A percentile compares a stretch with the other conserved stretches of the same genome.
Conservation (phyloP, 2,329 filamentous ascomycete genomes). For the Microdochium paspali region DNA sequence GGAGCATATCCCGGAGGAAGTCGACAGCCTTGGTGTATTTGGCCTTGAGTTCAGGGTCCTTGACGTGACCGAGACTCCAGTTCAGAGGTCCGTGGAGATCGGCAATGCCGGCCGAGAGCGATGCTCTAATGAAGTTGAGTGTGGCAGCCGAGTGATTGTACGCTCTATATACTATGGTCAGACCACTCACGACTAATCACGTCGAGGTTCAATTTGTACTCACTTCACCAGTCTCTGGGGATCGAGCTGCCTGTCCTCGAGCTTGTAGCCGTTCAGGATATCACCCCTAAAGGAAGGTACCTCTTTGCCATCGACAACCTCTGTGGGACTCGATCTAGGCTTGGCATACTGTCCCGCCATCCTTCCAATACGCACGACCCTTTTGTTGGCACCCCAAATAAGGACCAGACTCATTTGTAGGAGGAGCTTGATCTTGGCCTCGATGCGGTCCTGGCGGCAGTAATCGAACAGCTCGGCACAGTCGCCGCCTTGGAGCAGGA, state of each 20-base stretch:
- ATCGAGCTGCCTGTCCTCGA: slow-evolving; percentile 70
- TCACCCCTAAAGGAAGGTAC: slow-evolving; percentile 91
- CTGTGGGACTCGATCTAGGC: slow-evolving; percentile 79
- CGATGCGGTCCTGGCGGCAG: slow-evolving; percentile 80
- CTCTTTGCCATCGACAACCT: slow-evolving; percentile 68
- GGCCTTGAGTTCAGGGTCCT: slow-evolving; percentile 69
- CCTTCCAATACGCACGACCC: slow-evolving; percentile 85
- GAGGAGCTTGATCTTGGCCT: slow-evolving; percentile 93
- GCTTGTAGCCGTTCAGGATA: slow-evolving; percentile 82
- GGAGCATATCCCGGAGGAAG: slow-evolving; percentile 81
- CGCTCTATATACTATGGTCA: slow-evolving; percentile 43
- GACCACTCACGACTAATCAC: no score
- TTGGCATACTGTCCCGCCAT: slow-evolving; percentile 99
- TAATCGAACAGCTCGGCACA: slow-evolving; percentile 98
- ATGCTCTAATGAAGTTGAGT: slow-evolving; percentile 81
- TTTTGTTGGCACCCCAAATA: slow-evolving; percentile 75
- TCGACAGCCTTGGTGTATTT: slow-evolving; percentile 80
- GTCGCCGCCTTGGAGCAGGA: slow-evolving; percentile 91
- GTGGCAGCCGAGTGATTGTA: slow-evolving; percentile 96
- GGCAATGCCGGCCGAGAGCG: slow-evolving; percentile 79
- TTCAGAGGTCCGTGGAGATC: slow-evolving; percentile 90
- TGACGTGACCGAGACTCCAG: slow-evolving; percentile 89
- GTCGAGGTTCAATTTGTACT: slow-evolving; percentile 11
- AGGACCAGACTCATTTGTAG: slow-evolving; percentile 95
- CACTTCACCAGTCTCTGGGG: slow-evolving; percentile 70